These are phyloP conservation scores for Boletus edulis DNA, from an alignment of 768 basidiomycete genomes.

Conservation along the genomic window DNA sequence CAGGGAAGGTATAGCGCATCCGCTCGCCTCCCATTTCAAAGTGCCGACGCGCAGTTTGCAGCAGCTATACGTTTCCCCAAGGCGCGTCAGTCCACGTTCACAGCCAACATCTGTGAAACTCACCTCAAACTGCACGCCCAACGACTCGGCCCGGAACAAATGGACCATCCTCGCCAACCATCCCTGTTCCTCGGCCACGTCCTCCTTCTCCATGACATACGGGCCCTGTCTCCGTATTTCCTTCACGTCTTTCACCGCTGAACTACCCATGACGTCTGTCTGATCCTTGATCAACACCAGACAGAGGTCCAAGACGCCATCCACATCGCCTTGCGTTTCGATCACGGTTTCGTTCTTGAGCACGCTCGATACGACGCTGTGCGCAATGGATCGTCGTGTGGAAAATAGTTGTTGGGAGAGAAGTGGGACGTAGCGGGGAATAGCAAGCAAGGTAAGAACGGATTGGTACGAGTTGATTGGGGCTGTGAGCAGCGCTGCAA, in stretches of 20 bases:
- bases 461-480: slow-evolving; percentile 97
- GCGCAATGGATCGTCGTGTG: slow-evolving; percentile 88
- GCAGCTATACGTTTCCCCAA: slow-evolving; percentile 48
- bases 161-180: slow-evolving; percentile 99
- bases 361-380: slow-evolving; percentile 91
- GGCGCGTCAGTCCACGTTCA: not conserved
- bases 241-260: slow-evolving; percentile 30
- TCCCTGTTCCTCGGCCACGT: slow-evolving; percentile 97
- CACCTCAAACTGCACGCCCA: slow-evolving; percentile 90
- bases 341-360: slow-evolving; percentile 97
- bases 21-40: slow-evolving; percentile 92
- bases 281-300: slow-evolving; percentile 90
- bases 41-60: slow-evolving; percentile 88
- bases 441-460: slow-evolving; percentile 93
- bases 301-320: slow-evolving; percentile 90
- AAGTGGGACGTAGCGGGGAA: slow-evolving; percentile 85
- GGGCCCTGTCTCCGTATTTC: slow-evolving; percentile 57
- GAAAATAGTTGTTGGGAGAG: slow-evolving; percentile 85
- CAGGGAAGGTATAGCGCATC: slow-evolving; percentile 96
- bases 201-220: slow-evolving; percentile 72
- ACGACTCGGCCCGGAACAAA: slow-evolving; percentile 83
- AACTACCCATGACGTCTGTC: slow-evolving; percentile 47
- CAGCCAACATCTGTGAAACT: slow-evolving; percentile 9
- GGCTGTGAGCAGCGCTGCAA: slow-evolving; percentile 88
- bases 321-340: slow-evolving; percentile 90